A percentile compares a stretch with the other conserved stretches of the same genome.
Conservation (phyloP, 73 alveolate species). For the Symbiodinium natans region DNA sequence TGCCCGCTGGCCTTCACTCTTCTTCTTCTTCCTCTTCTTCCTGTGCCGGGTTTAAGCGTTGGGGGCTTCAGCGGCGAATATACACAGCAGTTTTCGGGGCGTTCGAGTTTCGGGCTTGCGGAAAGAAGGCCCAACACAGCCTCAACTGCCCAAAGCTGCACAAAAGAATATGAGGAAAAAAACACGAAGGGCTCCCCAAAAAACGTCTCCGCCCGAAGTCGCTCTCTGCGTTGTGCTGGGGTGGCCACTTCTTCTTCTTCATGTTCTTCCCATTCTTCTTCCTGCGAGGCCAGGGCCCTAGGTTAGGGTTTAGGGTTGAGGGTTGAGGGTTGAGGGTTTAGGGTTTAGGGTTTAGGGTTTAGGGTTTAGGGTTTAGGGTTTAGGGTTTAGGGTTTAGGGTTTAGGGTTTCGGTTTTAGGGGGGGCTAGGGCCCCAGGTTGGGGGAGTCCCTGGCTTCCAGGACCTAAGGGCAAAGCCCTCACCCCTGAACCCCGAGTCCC, state of each 20-base stretch:
- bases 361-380: background rate
- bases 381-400: background rate
- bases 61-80: background rate
- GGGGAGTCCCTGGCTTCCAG: background rate
- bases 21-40: slow-evolving; percentile 11
- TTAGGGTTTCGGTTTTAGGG: too few species aligned
- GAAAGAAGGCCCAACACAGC: background rate
- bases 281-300: background rate
- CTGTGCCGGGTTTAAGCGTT: background rate
- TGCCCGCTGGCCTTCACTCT: background rate
- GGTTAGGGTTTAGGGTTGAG: background rate
- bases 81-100: too few species aligned
- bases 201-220: background rate
- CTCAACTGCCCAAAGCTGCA: background rate
- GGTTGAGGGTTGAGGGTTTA: too few species aligned
- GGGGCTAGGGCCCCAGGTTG: too few species aligned
- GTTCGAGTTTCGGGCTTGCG: background rate
- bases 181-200: too few species aligned
- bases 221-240: background rate
- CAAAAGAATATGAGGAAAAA: too few species aligned
- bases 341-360: too few species aligned
- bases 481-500: background rate
- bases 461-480: background rate
- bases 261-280: slow-evolving; percentile 20
- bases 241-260: background rate